Evolutionary conservation across 2,329 filamentous ascomycete genomes (phyloP).

Genomic region (Ophiosphaerella narmari): DNA sequence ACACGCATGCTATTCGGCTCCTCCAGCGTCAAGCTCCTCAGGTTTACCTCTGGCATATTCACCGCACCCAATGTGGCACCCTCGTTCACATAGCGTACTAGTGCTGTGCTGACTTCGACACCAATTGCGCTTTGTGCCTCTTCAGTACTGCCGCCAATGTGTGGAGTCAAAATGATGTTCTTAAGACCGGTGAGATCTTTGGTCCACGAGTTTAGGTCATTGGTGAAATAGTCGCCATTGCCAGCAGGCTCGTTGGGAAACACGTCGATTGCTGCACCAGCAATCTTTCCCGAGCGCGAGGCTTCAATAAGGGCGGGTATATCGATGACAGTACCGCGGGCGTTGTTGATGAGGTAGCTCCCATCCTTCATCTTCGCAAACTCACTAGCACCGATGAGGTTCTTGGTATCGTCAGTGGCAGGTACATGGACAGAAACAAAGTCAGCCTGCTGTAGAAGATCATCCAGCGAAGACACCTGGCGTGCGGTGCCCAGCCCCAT

Average conservation of each 20-base stretch:
- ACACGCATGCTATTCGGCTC: constrained; percentile 89
- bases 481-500: constrained; percentile 90
- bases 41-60: constrained; percentile 92
- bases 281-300: constrained; percentile 83
- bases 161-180: constrained; percentile 93
- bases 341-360: constrained; percentile 94
- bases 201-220: constrained; percentile 79
- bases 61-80: constrained; percentile 89
- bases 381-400: constrained; percentile 82
- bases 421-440: constrained; percentile 96
- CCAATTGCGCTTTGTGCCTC: constrained; percentile 97
- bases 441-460: constrained; percentile 78
- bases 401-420: constrained; percentile 87
- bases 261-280: constrained; percentile 93
- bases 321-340: constrained; percentile 89
- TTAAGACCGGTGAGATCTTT: constrained; percentile 82
- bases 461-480: constrained; percentile 78
- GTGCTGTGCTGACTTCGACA: constrained; percentile 83
- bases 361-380: constrained; percentile 90
- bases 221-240: constrained; percentile 95
- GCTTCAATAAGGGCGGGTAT: constrained; percentile 89
- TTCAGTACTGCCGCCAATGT: constrained; percentile 97
- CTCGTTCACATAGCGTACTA: constrained; percentile 95
- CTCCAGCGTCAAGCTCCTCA: constrained; percentile 87
- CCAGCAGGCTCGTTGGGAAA: constrained; percentile 92